These are phyloP conservation scores for Rhizoclosmatium sp. DNA, from an alignment of 192 early-diverging fungal genomes.

Conservation along the genomic window DNA sequence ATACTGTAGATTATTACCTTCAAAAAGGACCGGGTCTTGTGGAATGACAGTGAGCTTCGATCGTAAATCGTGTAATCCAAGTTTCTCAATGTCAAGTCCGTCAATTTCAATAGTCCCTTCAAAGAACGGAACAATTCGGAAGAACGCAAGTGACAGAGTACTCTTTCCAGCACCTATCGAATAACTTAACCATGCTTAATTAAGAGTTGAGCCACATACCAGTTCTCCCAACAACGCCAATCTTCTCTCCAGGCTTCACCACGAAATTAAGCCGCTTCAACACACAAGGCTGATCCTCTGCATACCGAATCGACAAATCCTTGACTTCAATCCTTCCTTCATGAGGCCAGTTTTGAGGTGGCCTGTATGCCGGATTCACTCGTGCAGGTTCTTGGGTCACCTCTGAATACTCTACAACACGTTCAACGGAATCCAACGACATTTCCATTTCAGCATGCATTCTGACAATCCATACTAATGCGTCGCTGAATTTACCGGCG, in stretches of 20 bases:
- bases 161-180: constrained; percentile 69
- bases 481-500: constrained; percentile 35
- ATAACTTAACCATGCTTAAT: too few relatives aligned
- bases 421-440: constrained; percentile 82
- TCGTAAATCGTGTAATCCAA: constrained; percentile 66
- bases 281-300: constrained; percentile 49
- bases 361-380: constrained; percentile 57
- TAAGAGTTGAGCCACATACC: constrained; percentile 42
- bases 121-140: constrained; percentile 69
- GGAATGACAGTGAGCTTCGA: constrained; percentile 56
- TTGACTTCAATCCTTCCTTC: constrained; percentile 42
- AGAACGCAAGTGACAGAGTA: constrained; percentile 70
- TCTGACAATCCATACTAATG: constrained; percentile 78
- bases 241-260: constrained; percentile 49
- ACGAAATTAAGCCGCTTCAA: constrained; percentile 45
- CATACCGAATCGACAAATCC: constrained; percentile 47
- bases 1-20: constrained; percentile 1
- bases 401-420: constrained; percentile 80
- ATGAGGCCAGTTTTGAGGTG: constrained; percentile 43
- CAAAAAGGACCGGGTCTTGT: constrained; percentile 65
- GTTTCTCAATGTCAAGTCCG: constrained; percentile 63
- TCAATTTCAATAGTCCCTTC: constrained; percentile 73
- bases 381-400: constrained; percentile 80
- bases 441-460: constrained; percentile 80
- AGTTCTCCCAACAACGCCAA: constrained; percentile 62